Evolutionary conservation across 805 yeast genomes (phyloP), one percentile per base, ranked within the genome.

Genomic region (Metschnikowia colocasiae): DNA sequence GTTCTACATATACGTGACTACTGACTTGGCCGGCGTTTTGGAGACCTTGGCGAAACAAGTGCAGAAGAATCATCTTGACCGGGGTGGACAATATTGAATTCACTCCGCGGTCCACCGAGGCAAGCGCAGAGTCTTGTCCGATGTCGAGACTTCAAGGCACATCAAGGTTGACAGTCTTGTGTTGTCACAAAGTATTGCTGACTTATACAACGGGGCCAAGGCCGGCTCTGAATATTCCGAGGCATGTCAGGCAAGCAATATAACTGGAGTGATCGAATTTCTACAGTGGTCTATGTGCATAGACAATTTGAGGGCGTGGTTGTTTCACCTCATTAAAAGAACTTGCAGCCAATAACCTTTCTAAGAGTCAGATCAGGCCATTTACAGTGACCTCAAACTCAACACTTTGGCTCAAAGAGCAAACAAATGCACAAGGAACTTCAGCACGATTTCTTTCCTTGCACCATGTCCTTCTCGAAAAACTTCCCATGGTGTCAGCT

Each of bases 401-500:
- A 51, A 55, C 4, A 62, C 65, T 6, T 51, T 72, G 31, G 54
- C 56, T 6, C 49, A 54, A 15, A 71, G 68, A 49, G 59, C 69
- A 40, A 56, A 56, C 15, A 51, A 16, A 64, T 64, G 49, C 75
- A 72, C 51, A 44, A 58, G 4, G 77, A 72, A 47, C 58, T 72
- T 23, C 76, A 70, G 48, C 45, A 58, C 26, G 52, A 53, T 3
- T 63, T 72, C 36, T 59, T 63, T 13, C 75, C 76, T 1, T 47
- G 57, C 5, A 63, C 73, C 1, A 52, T 49, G 15, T 69, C 63
- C 41, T 69, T 72, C 60, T 49, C 45, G 20, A 57, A 54, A 16
- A 61, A 57, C n/a, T 61, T 72, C 42, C 53, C 55, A 15, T 72
- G 76, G 76, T 72, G 74, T 72, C 70, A 59, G 51, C 54, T 72